Evolutionary conservation across 345 rosid species (phyloP), one percentile per base, ranked within the genome.

Genomic region (Crucihimalaya himalaica): DNA sequence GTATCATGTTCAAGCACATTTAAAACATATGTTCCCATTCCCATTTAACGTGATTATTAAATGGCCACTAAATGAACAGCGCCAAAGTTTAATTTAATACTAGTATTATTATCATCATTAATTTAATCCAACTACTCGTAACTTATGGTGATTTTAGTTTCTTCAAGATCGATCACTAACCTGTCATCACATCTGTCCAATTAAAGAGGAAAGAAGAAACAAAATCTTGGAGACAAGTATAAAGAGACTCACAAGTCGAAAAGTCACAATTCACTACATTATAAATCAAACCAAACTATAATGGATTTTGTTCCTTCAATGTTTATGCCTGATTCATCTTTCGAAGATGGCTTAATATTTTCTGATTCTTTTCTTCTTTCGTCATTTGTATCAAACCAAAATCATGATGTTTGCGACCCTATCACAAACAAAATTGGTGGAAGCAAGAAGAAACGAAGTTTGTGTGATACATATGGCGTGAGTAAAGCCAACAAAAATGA

Each of bases 41-140:
- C 28, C 28, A 20, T 25, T 54, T 55, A 25, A 70, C 42, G 51
- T 70, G 52, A 63, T 28, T 64, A 71, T 40, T 71, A 5, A 64
- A 71, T 65, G 66, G 80, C 72, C 80, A 77, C 72, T 48, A 77
- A 65, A 47, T 64, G 80, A 56, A 77, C 76, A 77, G 80, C 2
- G 8, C 37, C 37, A 2, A 63, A 25, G n/a, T 21, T 69, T 32
- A 32, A 32, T 76, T 50, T 59, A 39, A 65, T 67, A 45, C 4
- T 45, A 59, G 5, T 29, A 62, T 34, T 76, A 43, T 46, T 19
- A 56, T 15, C 3, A 28, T 20, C 10, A 56, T 63, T 23, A 21
- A 61, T 39, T 12, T 35, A 57, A 50, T 47, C 76, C 76, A 77
- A 21, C 62, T 40, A 69, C 75, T 63, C 70, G 45, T 39, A 76